These are phyloP conservation scores for Diaporthe vexans DNA, from an alignment of 2,329 filamentous ascomycete genomes.

Conservation along the genomic window DNA sequence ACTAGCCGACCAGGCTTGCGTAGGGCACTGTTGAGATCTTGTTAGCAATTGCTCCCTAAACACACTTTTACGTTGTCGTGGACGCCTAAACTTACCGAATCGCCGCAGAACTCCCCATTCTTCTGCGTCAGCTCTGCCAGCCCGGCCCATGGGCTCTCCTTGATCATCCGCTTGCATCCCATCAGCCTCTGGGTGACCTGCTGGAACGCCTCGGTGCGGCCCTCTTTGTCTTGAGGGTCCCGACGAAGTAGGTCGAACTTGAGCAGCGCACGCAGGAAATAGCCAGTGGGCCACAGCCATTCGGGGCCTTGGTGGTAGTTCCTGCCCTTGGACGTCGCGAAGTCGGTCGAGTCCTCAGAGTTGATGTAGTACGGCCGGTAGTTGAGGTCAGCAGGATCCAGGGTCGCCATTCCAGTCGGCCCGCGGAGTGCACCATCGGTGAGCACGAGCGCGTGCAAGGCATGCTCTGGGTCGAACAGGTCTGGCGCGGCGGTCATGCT, in stretches of 20 bases:
- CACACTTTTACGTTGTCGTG: neutral
- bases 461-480: slow-evolving; percentile 84
- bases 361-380: slow-evolving; percentile 97
- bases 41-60: slow-evolving; percentile 36
- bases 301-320: slow-evolving; percentile 99
- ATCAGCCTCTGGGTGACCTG: slow-evolving; percentile 88
- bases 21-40: slow-evolving; percentile 76
- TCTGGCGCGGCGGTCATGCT: slow-evolving; percentile 95
- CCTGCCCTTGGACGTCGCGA: slow-evolving; percentile 90
- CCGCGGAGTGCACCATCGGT: slow-evolving; percentile 86
- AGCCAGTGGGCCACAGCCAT: slow-evolving; percentile 98
- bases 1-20: slow-evolving; percentile 95
- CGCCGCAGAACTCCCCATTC: slow-evolving; percentile 83
- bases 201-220: slow-evolving; percentile 90
- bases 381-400: slow-evolving; percentile 92
- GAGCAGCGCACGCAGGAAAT: slow-evolving; percentile 91
- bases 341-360: slow-evolving; percentile 91
- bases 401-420: slow-evolving; percentile 93
- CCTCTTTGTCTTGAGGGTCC: slow-evolving; percentile 67
- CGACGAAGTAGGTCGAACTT: slow-evolving; percentile 88
- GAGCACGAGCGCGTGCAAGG: slow-evolving; percentile 82
- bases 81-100: slow-evolving; percentile 77
- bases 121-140: slow-evolving; percentile 95
- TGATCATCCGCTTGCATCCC: slow-evolving; percentile 88
- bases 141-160: slow-evolving; percentile 87